Base-by-base conservation (phyloP, 2,329 filamentous ascomycete species). In the Keithomyces neogunnii region DNA sequence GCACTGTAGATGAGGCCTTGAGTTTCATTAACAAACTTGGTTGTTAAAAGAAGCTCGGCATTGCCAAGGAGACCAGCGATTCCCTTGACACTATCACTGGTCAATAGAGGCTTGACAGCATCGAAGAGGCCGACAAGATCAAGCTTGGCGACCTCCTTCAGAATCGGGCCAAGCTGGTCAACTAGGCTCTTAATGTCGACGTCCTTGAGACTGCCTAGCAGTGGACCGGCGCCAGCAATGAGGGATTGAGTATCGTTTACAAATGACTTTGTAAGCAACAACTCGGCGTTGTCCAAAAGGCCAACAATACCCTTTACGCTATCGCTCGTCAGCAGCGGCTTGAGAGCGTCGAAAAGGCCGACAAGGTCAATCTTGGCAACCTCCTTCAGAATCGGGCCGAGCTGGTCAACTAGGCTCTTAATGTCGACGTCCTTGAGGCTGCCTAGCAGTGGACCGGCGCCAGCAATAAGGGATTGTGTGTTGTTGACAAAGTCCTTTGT, bases 121-220 rank as follows among this genome's bases (percentile, higher is more conserved):
- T 51, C 46, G 5, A 51, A 49, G 5, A 54, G 39, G 19, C 47
- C 44, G 4, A 30, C 35, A 2, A 54, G 32, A 10, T 53, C 52
- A 10, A 53, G 2, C 49, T 51, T 51, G 26, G 46, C 42, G 2
- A 53, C 36, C 10, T 53, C 55, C n/a, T 62, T 51, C 13, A 64
- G 51, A 8, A 73, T 53, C 0, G 69, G 69, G 5, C 60, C 59
- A 60, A 53, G 31, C 26, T 53, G 51, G 13, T 32, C 38, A 0
- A 53, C 31, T 2, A 53, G 13, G 8, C 47, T 29, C n/a, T 66
- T 61, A 7, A 63, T 53, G 0, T 63, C 42, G 5, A 61, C 31
- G 29, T 64, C 49, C 60, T 71, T 64, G 9, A 69, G 61, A 38
- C 64, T 62, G 36, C 61, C 62, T 5, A 71, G 53, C 2, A 72